Evolutionary conservation across 176 grass and related monocot species (phyloP).

Genomic region (Typha latifolia): DNA sequence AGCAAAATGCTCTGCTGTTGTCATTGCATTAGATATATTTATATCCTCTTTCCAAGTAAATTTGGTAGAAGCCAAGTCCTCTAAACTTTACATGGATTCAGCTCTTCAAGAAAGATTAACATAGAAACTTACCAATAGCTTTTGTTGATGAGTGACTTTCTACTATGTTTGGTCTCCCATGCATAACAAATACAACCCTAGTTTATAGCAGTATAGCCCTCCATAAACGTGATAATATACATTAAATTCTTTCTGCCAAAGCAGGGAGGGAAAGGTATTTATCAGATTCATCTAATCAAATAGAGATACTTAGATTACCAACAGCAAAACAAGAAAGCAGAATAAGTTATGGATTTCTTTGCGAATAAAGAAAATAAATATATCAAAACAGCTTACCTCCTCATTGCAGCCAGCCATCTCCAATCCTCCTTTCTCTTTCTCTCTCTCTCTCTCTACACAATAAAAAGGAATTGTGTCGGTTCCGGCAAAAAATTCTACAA

Average conservation of each 20-base stretch:
- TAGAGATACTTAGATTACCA: too few relatives aligned
- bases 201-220: too few relatives aligned
- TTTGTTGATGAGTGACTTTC: not conserved
- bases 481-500: not conserved
- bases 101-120: not conserved
- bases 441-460: conserved; percentile 15
- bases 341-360: too few relatives aligned
- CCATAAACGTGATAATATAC: too few relatives aligned
- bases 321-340: too few relatives aligned
- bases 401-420: conserved; percentile 6
- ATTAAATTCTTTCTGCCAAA: too few relatives aligned
- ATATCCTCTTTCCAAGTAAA: too few relatives aligned
- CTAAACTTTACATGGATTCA: not conserved
- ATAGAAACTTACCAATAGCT: not conserved
- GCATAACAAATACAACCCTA: not conserved
- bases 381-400: conserved; percentile 36
- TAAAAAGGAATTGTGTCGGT: conserved; percentile 2
- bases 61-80: too few relatives aligned
- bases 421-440: conserved; percentile 13
- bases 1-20: too few relatives aligned
- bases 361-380: not conserved
- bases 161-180: not conserved
- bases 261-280: too few relatives aligned
- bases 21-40: too few relatives aligned
- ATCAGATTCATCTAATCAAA: too few relatives aligned